phyloP scores from a whole-genome alignment of 768 basidiomycete genomes.

The Fibroporia radiculosa region DNA sequence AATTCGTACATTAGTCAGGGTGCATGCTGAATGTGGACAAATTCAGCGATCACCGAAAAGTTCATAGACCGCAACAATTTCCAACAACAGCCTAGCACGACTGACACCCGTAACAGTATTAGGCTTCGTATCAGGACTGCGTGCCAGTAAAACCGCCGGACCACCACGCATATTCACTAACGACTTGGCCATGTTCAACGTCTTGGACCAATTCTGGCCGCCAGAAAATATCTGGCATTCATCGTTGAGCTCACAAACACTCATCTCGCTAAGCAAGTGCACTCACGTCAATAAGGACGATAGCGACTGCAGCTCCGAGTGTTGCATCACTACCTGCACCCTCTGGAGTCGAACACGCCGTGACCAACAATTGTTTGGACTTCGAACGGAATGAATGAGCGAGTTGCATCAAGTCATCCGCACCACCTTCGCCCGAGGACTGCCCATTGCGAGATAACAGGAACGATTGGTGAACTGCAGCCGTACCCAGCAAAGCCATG shows the following conservation, averaged over 20 bases:
- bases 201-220: constrained; percentile 30
- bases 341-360: constrained; percentile 24
- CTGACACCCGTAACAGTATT: constrained; percentile 22
- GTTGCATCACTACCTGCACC: constrained; percentile 24
- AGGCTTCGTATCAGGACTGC: constrained; percentile 19
- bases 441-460: constrained; percentile 27
- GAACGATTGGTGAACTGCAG: constrained; percentile 36
- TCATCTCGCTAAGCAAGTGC: constrained; percentile 5
- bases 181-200: constrained; percentile 30
- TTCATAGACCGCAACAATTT: constrained; percentile 37
- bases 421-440: constrained; percentile 9
- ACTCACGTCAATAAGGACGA: constrained; percentile 32
- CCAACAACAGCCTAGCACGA: constrained; percentile 29
- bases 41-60: constrained; percentile 27
- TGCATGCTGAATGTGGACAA: neutral
- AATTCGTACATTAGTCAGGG: constrained; percentile 1
- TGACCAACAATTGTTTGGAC: constrained; percentile 26
- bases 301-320: constrained; percentile 21
- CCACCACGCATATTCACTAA: constrained; percentile 36
- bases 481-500: constrained; percentile 30
- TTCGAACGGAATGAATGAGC: constrained; percentile 27
- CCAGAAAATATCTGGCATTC: constrained; percentile 36
- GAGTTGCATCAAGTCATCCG: constrained; percentile 27
- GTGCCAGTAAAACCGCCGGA: constrained; percentile 29
- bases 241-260: constrained; percentile 9